Evolutionary conservation across 1,284 basidiomycete genomes (phyloP), one percentile per base, ranked within the genome.

Genomic region (Pholiota adiposa): DNA sequence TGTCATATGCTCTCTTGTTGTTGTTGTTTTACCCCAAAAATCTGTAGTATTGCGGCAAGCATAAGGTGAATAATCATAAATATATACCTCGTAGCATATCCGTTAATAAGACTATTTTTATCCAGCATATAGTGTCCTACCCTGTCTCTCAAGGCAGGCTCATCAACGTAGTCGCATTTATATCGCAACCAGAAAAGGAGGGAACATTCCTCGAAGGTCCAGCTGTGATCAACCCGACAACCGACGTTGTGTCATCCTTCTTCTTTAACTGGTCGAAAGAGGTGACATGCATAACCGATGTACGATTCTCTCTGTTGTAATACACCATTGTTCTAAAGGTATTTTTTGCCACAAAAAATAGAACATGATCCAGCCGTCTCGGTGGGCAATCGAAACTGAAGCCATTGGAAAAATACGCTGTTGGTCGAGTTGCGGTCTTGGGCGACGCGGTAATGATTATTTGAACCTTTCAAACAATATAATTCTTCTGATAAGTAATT

Each of bases 341-440:
- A n/a, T n/a, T n/a, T n/a, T 55, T 23, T 14, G 21, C n/a, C 23
- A 21, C 9, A 9, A 31, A 23, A 12, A 29, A 25, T 34, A 73
- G 76, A 73, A 72, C 52, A 76, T 81, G 56, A 68, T 74, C 2
- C 73, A 73, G 23, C 75, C 79, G 3, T 73, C 70, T 14, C 72
- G 74, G 23, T 83, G 80, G 81, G 78, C 77, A 1, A 72, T 82
- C 4, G 78, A 80, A 61, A 72, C 75, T 25, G 62, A 59, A 65
- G 12, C 70, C 75, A 12, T 67, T 82, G 3, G 69, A 72, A 3
- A 49, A 46, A 8, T 65, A 65, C 51, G 73, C 72, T 38, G 78
- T 74, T 40, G 75, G 71, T 0, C 64, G 69, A 4, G 72, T 82
- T 9, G 75, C 75, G 2, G 66, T 83, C 16, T 50, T 81, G 1